Evolutionary conservation across 2,329 filamentous ascomycete species (phyloP), one percentile per base, ranked within the genome.

Genomic region (Paraconiothyrium brasiliense): DNA sequence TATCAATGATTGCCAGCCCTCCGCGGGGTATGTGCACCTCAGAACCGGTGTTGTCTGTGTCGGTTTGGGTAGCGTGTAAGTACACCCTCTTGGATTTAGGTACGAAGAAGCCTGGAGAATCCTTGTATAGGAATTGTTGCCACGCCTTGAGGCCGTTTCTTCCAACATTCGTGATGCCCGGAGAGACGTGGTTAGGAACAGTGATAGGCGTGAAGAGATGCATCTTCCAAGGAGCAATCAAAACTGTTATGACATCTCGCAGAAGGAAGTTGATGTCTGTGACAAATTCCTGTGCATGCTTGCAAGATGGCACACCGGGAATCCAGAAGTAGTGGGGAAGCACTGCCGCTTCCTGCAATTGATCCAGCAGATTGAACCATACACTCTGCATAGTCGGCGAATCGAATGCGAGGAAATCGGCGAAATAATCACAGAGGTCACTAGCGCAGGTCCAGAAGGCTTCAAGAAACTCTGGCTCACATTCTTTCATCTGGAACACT

Each of bases 341-440:
- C 4, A 22, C 14, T 0, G 57, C 50, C 20, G 41, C 65, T 30
- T 67, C 60, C 22, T 72, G 67, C 62, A 73, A 66, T 2, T 63
- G 43, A 20, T 76, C 71, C 8, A 77, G 51, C 1, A 76, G 58
- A 20, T 72, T 52, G 49, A 71, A 73, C 74, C 73, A 78, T 0
- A 74, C 16, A 5, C 61, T 58, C 8, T 72, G 69, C 70, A 73
- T 76, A 9, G 52, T 6, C 0, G 65, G 22, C 0, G 49, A 68
- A 43, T 77, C 75, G 16, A 22, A 27, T 16, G 51, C 10, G 16
- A 58, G 51, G 61, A 78, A 76, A 52, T 76, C 71, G 46, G 69
- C 67, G 20, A 71, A 70, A 58, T 77, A 77, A 66, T 77, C 74
- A 30, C 74, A 59, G 4, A 77, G 63, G 6, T 47, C 50, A 6